These are phyloP conservation scores for Magnaporthiopsis poae DNA, from an alignment of 2,329 filamentous ascomycete species.

Conservation along the genomic window DNA sequence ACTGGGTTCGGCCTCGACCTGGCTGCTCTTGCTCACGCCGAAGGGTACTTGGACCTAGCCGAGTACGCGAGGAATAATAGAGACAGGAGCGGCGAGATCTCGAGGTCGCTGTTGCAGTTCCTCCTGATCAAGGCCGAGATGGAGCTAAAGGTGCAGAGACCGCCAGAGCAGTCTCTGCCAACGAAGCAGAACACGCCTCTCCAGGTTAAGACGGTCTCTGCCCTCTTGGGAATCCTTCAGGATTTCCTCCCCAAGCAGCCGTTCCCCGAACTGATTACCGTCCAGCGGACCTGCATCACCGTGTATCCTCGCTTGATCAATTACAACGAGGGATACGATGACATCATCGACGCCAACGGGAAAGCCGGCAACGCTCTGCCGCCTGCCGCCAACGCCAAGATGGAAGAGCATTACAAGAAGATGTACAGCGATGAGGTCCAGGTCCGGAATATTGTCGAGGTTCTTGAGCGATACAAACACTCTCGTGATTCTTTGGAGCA, in stretches of 20 bases:
- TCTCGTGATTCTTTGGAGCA: conserved; percentile 78
- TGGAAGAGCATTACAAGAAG: conserved; percentile 95
- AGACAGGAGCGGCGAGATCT: conserved; percentile 57
- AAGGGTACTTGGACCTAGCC: conserved; percentile 67
- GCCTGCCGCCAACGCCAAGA: conserved; percentile 69
- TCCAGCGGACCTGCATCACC: conserved; percentile 82
- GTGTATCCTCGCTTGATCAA: conserved; percentile 92
- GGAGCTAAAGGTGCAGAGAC: conserved; percentile 64
- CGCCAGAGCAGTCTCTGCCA: conserved; percentile 36
- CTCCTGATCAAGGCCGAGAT: conserved; percentile 74
- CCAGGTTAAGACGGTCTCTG: conserved; percentile 74
- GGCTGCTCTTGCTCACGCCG: conserved; percentile 72
- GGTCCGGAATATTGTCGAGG: conserved; percentile 73
- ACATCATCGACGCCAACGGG: conserved; percentile 79
- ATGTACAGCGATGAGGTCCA: conserved; percentile 93
- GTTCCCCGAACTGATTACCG: conserved; percentile 60
- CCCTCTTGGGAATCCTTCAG: conserved; percentile 68
- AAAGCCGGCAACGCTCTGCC: conserved; percentile 73
- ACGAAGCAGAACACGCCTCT: conserved; percentile 62
- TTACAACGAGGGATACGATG: conserved; percentile 84
- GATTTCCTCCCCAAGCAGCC: conserved; percentile 53
- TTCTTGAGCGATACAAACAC: conserved; percentile 77
- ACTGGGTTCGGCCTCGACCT: conserved; percentile 84
- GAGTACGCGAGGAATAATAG: conserved; percentile 69
- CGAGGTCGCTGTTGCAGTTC: conserved; percentile 66